Evolutionary conservation across 805 yeast genomes (phyloP).

Genomic region (Kazachstania kunashirensis): DNA sequence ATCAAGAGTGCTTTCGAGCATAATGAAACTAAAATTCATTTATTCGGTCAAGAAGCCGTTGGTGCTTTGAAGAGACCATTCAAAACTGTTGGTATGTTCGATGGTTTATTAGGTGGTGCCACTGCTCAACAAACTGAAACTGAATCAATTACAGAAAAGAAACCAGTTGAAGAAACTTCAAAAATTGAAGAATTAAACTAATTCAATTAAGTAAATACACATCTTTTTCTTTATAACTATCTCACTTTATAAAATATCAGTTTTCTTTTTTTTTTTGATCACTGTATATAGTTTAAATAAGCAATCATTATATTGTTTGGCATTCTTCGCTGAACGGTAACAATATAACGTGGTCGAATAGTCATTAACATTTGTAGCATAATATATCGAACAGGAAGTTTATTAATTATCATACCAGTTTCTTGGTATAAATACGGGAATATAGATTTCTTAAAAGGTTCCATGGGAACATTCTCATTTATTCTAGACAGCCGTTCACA

Average conservation of each 20-base stretch:
- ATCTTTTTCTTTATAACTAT: neutral
- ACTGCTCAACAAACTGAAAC: neutral
- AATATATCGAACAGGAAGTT: constrained; percentile 13
- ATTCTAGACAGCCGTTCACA: constrained; percentile 13
- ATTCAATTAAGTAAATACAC: no score
- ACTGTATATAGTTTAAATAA: neutral
- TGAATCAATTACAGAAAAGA: neutral
- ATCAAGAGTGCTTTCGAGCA: constrained; percentile 82
- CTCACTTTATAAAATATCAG: neutral
- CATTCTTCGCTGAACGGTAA: neutral
- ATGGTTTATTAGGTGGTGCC: constrained; percentile 29
- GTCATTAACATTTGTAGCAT: constrained; percentile 5
- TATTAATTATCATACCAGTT: constrained; percentile 25
- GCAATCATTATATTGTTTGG: neutral
- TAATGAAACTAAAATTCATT: constrained; percentile 82
- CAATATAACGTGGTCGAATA: neutral
- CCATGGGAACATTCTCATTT: neutral
- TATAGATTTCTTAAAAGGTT: constrained; percentile 9
- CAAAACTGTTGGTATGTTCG: constrained; percentile 76
- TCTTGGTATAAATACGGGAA: constrained; percentile 18
- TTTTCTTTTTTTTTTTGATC: neutral
- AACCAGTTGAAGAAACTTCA: constrained; percentile 5
- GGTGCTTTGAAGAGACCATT: constrained; percentile 96
- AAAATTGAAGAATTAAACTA: constrained; percentile 9
- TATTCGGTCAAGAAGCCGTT: constrained; percentile 69